phyloP scores from a whole-genome alignment of 2,329 filamentous ascomycete species.

The Pseudovirgaria hyperparasitica region DNA sequence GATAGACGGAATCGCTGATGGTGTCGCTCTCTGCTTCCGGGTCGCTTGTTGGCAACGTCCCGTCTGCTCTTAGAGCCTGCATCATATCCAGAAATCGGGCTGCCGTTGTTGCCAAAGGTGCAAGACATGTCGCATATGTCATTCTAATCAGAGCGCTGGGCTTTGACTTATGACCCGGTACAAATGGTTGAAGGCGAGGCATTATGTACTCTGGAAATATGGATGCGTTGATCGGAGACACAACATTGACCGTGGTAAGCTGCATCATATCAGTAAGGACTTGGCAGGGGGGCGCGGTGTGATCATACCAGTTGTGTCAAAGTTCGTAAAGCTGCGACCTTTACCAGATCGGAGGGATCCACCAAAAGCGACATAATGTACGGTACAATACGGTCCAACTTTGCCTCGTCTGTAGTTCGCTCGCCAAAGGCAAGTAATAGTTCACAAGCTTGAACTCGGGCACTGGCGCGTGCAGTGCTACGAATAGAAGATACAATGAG shows the following conservation, averaged over 20 bases:
- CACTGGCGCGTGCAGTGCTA: slow-evolving; percentile 79
- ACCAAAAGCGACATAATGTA: slow-evolving; percentile 75
- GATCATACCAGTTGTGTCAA: slow-evolving; percentile 60
- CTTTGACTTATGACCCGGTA: slow-evolving; percentile 32
- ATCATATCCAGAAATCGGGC: slow-evolving; percentile 81
- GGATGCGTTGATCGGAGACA: slow-evolving; percentile 61
- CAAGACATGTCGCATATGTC: slow-evolving; percentile 85
- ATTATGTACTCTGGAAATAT: slow-evolving; percentile 56
- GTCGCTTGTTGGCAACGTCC: slow-evolving; percentile 63
- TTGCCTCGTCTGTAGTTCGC: slow-evolving; percentile 84
- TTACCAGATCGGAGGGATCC: slow-evolving; percentile 73
- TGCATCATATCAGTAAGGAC: slow-evolving; percentile 7
- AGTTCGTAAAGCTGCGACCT: slow-evolving; percentile 71
- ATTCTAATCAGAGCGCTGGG: slow-evolving; percentile 65
- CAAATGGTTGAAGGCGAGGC: slow-evolving; percentile 44
- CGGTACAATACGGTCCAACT: slow-evolving; percentile 82
- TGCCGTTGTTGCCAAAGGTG: slow-evolving; percentile 76
- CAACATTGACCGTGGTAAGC: slow-evolving; percentile 73
- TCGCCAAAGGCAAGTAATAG: slow-evolving; percentile 85
- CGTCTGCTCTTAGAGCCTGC: slow-evolving; percentile 73
- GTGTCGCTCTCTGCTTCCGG: slow-evolving; percentile 67
- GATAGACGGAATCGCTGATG: slow-evolving; percentile 56
- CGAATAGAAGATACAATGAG: slow-evolving; percentile 79
- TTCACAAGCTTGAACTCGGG: slow-evolving; percentile 79
- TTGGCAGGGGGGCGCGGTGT: not conserved